phyloP scores from a whole-genome alignment of 495 filamentous ascomycete species.

The Pyrenula aspistea region DNA sequence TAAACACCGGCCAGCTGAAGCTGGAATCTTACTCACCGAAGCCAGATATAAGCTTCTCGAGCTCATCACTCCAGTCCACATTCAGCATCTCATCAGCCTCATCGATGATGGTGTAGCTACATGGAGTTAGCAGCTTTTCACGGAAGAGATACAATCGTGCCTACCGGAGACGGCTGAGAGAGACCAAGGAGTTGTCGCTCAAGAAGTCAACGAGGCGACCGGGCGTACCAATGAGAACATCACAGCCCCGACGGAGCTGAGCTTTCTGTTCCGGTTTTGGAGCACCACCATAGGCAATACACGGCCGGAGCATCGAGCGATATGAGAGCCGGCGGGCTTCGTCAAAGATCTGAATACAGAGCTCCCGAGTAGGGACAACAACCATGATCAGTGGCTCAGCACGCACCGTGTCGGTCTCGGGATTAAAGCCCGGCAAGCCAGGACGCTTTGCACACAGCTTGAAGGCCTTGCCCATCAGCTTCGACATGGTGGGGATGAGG shows the following conservation, averaged over 20 bases:
- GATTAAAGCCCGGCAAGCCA: constrained; percentile 34
- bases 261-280: constrained; percentile 50
- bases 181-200: constrained; percentile 50
- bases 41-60: constrained; percentile 61
- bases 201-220: constrained; percentile 81
- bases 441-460: constrained; percentile 70
- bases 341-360: constrained; percentile 88
- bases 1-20: constrained; percentile 8
- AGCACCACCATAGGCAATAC: background rate
- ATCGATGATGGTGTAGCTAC: constrained; percentile 74
- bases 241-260: constrained; percentile 73
- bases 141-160: constrained; percentile 3
- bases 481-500: constrained; percentile 75
- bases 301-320: constrained; percentile 8
- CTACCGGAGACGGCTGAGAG: constrained; percentile 64
- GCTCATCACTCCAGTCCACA: constrained; percentile 58
- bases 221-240: constrained; percentile 77
- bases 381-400: constrained; percentile 82
- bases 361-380: constrained; percentile 77
- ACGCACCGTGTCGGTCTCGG: constrained; percentile 28
- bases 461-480: constrained; percentile 88
- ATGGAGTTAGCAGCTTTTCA: constrained; percentile 3
- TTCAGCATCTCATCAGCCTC: constrained; percentile 90
- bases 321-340: constrained; percentile 87
- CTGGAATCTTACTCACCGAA: constrained; percentile 45